Evolutionary conservation across 768 basidiomycete species (phyloP).

Genomic region (Mycena metata): DNA sequence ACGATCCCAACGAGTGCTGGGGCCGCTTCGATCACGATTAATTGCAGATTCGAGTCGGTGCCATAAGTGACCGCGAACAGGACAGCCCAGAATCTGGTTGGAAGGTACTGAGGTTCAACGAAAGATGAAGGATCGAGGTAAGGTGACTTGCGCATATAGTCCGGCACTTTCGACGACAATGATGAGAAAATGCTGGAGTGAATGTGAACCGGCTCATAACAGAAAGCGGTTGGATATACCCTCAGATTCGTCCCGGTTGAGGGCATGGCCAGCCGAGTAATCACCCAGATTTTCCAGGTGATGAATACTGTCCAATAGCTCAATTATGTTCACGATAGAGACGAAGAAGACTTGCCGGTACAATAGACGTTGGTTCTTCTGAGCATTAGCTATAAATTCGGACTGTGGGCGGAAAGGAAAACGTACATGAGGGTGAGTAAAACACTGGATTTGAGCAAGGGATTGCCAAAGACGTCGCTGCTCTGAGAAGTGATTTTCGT

Average conservation of each 20-base stretch:
- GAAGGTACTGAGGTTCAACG: too few species aligned
- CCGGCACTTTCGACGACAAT: constrained; percentile 31
- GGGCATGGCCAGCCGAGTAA: not conserved
- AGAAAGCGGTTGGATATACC: not conserved
- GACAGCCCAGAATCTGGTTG: not conserved
- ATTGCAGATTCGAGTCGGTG: not conserved
- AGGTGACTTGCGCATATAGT: not conserved
- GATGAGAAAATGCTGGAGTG: constrained; percentile 24
- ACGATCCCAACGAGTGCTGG: constrained; percentile 22
- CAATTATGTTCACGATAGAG: not conserved
- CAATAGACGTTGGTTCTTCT: constrained; percentile 26
- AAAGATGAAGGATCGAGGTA: too few species aligned
- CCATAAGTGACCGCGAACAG: not conserved
- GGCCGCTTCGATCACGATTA: not conserved
- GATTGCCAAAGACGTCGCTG: constrained; percentile 10
- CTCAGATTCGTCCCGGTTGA: constrained; percentile 8
- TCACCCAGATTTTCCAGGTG: constrained; percentile 20
- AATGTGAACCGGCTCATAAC: too few species aligned
- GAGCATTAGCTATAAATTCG: not conserved
- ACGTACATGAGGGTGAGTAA: constrained; percentile 17
- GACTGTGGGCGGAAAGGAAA: not conserved
- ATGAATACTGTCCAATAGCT: not conserved
- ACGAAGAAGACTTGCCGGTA: not conserved
- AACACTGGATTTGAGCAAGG: not conserved
- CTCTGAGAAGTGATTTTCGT: too few species aligned